These are phyloP conservation scores for Diutina siamensis DNA, from an alignment of 1,139 yeast genomes.

Conservation along the genomic window DNA sequence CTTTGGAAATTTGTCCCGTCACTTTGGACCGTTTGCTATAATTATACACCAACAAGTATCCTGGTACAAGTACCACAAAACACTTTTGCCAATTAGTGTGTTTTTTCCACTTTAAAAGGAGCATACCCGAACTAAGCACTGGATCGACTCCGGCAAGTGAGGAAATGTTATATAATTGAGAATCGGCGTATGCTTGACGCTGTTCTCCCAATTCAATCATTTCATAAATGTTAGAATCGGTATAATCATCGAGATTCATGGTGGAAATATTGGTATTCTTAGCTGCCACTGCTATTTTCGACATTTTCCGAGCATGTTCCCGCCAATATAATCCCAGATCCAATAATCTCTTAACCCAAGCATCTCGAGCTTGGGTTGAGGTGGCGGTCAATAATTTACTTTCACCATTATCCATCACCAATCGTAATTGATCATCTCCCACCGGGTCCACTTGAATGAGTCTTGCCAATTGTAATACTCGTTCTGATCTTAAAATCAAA, in stretches of 20 bases:
- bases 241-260: constrained; percentile 42
- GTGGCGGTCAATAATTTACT: constrained; percentile 49
- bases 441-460: background rate
- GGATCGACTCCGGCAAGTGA: constrained; percentile 47
- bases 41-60: constrained; percentile 42
- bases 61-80: constrained; percentile 60
- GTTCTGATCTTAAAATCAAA: background rate
- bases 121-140: constrained; percentile 48
- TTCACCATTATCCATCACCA: constrained; percentile 38
- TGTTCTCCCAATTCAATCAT: constrained; percentile 14
- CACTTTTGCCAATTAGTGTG: constrained; percentile 53
- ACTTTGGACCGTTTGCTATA: background rate
- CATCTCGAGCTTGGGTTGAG: constrained; percentile 34
- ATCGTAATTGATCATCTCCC: constrained; percentile 22
- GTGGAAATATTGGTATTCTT: constrained; percentile 20
- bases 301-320: constrained; percentile 13
- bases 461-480: background rate
- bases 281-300: background rate
- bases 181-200: constrained; percentile 34
- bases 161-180: constrained; percentile 37
- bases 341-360: constrained; percentile 50
- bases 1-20: background rate
- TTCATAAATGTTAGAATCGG: constrained; percentile 45
- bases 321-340: constrained; percentile 51
- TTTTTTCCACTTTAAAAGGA: constrained; percentile 59